phyloP scores from a whole-genome alignment of 805 yeast species.

The Kuraishia cidri region DNA sequence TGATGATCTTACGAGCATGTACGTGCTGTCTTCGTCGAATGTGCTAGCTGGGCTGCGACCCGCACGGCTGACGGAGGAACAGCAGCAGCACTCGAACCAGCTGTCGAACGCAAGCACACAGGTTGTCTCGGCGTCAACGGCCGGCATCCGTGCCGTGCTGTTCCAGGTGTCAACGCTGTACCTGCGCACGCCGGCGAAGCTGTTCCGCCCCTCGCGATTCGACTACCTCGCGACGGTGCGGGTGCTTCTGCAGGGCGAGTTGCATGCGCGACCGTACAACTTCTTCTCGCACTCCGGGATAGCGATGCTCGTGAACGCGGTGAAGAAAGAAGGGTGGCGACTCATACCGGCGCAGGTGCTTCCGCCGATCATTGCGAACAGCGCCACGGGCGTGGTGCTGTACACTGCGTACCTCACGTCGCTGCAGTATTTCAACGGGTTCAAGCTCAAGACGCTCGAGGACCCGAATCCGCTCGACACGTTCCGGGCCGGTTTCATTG shows the following conservation, averaged over 20 bases:
- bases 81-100: slow-evolving; percentile 20
- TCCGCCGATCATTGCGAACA: slow-evolving; percentile 85
- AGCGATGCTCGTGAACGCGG: slow-evolving; percentile 64
- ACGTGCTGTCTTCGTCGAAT: too few relatives aligned
- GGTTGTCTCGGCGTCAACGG: slow-evolving; percentile 72
- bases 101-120: slow-evolving; percentile 30
- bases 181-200: slow-evolving; percentile 72
- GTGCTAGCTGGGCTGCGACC: too few relatives aligned
- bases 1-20: too few relatives aligned
- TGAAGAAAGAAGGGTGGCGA: slow-evolving; percentile 74
- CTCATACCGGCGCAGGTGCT: slow-evolving; percentile 78
- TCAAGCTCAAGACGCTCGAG: slow-evolving; percentile 10
- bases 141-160: slow-evolving; percentile 79
- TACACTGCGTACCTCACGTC: slow-evolving; percentile 73
- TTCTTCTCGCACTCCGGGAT: slow-evolving; percentile 68
- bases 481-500: slow-evolving; percentile 73
- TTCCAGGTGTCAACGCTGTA: slow-evolving; percentile 73
- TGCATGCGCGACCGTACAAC: slow-evolving; percentile 38
- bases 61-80: too few relatives aligned
- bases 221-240: slow-evolving; percentile 73
- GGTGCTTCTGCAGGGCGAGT: slow-evolving; percentile 35
- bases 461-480: slow-evolving; percentile 41
- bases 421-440: slow-evolving; percentile 26
- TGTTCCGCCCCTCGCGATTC: slow-evolving; percentile 84
- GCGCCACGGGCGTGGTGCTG: slow-evolving; percentile 79